Percentiles rank a stretch among this genome's conserved stretches.
These are phyloP conservation scores for Daldinia concentrica DNA, from an alignment of 495 filamentous ascomycete species.

Conservation along the genomic window DNA sequence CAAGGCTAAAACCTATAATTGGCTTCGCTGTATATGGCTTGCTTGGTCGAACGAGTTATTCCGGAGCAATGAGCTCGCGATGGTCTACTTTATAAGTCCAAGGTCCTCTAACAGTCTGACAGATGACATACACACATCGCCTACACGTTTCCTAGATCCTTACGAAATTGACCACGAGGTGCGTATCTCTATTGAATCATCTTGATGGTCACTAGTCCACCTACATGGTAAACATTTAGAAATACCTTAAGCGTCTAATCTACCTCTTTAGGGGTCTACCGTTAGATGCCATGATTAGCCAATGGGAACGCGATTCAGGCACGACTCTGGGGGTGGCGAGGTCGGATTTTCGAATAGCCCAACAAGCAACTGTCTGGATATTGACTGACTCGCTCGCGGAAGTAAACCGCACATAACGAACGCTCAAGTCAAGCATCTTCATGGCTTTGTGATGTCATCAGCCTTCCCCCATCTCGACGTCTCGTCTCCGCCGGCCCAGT, in stretches of 20 bases:
- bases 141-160: slow-evolving; percentile 4
- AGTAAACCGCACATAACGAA: neutral
- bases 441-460: slow-evolving; percentile 30
- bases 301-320: slow-evolving; percentile 21
- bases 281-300: slow-evolving; percentile 3
- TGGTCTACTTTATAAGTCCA: slow-evolving; percentile 14
- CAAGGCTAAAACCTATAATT: neutral
- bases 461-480: slow-evolving; percentile 75
- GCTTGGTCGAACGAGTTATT: neutral
- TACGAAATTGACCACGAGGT: slow-evolving; percentile 8
- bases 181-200: slow-evolving; percentile 20
- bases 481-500: slow-evolving; percentile 87
- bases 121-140: slow-evolving; percentile 2
- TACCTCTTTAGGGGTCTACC: slow-evolving; percentile 3
- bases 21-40: neutral
- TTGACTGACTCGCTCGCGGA: slow-evolving; percentile 13
- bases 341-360: neutral
- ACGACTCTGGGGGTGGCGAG: slow-evolving; percentile 13
- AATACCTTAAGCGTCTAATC: slow-evolving; percentile 6
- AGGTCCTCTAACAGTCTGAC: neutral
- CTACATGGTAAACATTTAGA: neutral
- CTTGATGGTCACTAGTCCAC: slow-evolving; percentile 10
- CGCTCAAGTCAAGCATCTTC: slow-evolving; percentile 2
- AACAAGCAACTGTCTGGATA: neutral
- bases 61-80: neutral